Evolutionary conservation across 2,329 filamentous ascomycete species (phyloP).

Genomic region (Magnaporthiopsis rhizophila): DNA sequence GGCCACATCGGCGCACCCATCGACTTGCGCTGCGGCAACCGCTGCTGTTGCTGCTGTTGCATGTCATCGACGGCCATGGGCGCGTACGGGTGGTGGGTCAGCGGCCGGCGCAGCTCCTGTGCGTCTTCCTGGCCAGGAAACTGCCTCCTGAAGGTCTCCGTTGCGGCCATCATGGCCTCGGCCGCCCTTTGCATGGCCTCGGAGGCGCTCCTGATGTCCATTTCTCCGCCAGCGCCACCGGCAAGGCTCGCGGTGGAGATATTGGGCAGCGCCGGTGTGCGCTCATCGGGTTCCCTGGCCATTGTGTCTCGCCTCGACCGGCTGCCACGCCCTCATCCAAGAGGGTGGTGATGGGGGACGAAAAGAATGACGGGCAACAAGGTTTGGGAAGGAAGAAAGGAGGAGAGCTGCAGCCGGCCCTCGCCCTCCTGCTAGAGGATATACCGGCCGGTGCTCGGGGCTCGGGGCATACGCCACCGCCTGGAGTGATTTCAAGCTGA

Average conservation of each 20-base stretch:
- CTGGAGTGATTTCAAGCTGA: neutral
- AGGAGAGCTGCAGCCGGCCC: neutral
- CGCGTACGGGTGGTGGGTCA: constrained; percentile 14
- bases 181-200: constrained; percentile 23
- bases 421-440: neutral
- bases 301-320: neutral
- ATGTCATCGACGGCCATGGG: constrained; percentile 5
- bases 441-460: neutral
- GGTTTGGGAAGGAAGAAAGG: neutral
- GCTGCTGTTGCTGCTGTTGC: neutral
- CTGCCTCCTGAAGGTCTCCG: constrained; percentile 20
- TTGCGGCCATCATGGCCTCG: constrained; percentile 22
- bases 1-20: neutral
- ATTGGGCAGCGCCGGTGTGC: constrained; percentile 8
- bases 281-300: constrained; percentile 2
- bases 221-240: constrained; percentile 10
- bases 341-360: neutral
- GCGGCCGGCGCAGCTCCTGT: constrained; percentile 1
- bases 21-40: neutral
- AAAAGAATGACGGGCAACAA: neutral
- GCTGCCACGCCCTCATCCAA: neutral
- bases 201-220: constrained; percentile 17
- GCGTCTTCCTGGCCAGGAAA: constrained; percentile 12
- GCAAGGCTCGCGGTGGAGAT: neutral
- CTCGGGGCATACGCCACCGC: neutral